Percentiles rank a stretch among this genome's conserved stretches.
Evolutionary conservation across 1,139 yeast species (phyloP).

Genomic region (Zygosaccharomyces sapae): DNA sequence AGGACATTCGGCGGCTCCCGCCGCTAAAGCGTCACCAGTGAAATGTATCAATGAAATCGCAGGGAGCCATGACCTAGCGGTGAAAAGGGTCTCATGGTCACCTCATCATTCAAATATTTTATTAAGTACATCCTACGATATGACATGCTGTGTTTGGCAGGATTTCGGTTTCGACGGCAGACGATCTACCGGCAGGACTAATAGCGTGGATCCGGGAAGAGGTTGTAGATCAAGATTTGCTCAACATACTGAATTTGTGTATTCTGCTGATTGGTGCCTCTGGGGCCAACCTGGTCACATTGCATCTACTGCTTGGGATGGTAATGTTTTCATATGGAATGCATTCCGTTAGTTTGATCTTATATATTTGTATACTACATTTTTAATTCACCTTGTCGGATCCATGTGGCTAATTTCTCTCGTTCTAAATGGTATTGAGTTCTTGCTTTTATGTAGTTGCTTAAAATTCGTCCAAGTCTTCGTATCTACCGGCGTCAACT

Average conservation of each 20-base stretch:
- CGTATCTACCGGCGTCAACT: conserved; percentile 7
- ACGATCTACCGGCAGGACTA: conserved; percentile 46
- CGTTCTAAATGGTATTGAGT: conserved; percentile 26
- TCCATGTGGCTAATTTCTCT: conserved; percentile 33
- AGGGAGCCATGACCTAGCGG: conserved; percentile 86
- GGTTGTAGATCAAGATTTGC: conserved; percentile 59
- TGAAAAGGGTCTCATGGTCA: conserved; percentile 78
- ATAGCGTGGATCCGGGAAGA: conserved; percentile 41
- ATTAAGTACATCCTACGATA: conserved; percentile 80
- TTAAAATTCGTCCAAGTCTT: conserved; percentile 23
- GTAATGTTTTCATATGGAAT: conserved; percentile 90
- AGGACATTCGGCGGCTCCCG: conserved; percentile 39
- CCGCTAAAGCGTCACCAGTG: conserved; percentile 54
- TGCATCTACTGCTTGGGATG: conserved; percentile 96
- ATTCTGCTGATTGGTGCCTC: conserved; percentile 92
- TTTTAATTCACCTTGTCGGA: conserved; percentile 24
- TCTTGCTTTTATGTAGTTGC: conserved; percentile 21
- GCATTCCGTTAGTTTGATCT: conserved; percentile 37
- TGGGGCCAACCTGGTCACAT: conserved; percentile 98
- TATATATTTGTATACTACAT: conserved; percentile 6
- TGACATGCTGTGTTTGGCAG: conserved; percentile 85
- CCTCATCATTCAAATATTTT: conserved; percentile 76
- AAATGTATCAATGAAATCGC: conserved; percentile 54
- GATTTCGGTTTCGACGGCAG: conserved; percentile 54
- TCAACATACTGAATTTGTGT: conserved; percentile 79